Conservation (phyloP, 352 stramenopile species). For the Poterioochromonas sp. region DNA sequence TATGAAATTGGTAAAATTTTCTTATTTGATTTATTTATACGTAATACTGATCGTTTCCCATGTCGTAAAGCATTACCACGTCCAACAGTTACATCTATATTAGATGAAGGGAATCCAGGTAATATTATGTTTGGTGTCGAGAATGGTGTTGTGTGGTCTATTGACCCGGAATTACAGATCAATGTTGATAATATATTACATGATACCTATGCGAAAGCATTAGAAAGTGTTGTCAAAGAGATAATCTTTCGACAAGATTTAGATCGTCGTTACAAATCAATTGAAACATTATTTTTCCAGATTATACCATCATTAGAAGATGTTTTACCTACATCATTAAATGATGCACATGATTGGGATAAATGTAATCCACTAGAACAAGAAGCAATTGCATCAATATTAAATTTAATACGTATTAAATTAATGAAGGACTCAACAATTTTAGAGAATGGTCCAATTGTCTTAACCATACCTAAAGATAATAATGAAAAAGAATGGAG, state of each 20-base stretch:
- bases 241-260: background rate
- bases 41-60: background rate
- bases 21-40: background rate
- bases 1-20: background rate
- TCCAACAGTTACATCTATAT: background rate
- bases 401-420: background rate
- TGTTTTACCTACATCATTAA: background rate
- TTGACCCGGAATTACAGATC: background rate
- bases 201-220: background rate
- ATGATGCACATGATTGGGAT: background rate
- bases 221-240: background rate
- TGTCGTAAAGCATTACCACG: constrained; percentile 9
- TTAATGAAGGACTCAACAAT: background rate
- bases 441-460: background rate
- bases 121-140: background rate
- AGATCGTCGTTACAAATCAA: background rate
- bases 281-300: background rate
- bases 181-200: background rate
- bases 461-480: background rate
- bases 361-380: background rate
- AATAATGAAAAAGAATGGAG: background rate
- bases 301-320: background rate
- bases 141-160: background rate
- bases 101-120: background rate
- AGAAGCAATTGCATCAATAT: background rate